A percentile compares a stretch with the other conserved stretches of the same genome.
phyloP scores from a whole-genome alignment of 2,329 filamentous ascomycete species.

The Fusarium falciforme region DNA sequence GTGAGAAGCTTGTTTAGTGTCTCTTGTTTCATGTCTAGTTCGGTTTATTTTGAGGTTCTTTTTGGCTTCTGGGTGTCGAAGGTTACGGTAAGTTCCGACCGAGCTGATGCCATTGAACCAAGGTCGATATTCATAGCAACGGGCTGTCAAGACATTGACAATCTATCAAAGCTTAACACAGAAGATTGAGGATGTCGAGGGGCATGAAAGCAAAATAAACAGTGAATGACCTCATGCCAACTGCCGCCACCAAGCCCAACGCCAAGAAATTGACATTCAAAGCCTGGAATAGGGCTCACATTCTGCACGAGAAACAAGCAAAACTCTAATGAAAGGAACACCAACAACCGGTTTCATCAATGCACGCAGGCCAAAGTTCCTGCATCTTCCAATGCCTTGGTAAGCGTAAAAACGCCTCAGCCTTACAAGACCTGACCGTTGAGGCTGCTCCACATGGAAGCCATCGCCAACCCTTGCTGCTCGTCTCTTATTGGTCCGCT shows the following conservation, averaged over 20 bases:
- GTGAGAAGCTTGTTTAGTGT: background rate
- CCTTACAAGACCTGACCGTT: background rate
- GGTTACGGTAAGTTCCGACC: background rate
- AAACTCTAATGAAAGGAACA: background rate
- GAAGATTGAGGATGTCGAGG: background rate
- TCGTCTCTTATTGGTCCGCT: slow-evolving; percentile 26
- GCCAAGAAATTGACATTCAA: background rate
- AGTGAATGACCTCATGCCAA: background rate
- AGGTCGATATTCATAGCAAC: background rate
- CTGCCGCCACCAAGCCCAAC: background rate
- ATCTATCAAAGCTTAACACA: background rate
- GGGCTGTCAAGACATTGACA: accelerated
- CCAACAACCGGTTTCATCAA: background rate
- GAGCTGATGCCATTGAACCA: background rate
- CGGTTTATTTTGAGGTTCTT: background rate
- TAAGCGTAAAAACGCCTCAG: background rate
- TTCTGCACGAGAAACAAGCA: background rate
- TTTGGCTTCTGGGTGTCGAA: background rate
- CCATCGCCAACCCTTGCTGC: background rate
- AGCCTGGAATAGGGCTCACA: background rate
- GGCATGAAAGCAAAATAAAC: too few relatives aligned
- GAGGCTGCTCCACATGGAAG: background rate
- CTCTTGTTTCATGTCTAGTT: background rate
- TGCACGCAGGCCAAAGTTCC: background rate
- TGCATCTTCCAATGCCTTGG: background rate